Base-by-base conservation (phyloP, 1,284 basidiomycete species). In the Irpex sp. region DNA sequence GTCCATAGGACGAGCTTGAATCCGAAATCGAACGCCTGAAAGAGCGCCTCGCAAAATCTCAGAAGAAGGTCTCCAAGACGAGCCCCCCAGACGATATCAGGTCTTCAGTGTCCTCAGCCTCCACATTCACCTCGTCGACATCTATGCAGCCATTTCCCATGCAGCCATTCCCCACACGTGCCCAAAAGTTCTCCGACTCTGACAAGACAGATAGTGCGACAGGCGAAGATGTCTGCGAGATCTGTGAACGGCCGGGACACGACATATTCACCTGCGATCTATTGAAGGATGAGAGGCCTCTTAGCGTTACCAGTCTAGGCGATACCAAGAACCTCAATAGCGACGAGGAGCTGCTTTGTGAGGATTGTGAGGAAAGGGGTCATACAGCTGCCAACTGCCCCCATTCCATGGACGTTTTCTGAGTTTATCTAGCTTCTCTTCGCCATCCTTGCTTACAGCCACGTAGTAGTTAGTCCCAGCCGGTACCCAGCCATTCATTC, bases 241-340 rank as follows among this genome's bases (percentile, higher is more conserved):
- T 94, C 49, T 95, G 93, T 75, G 91, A 93, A 74, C 80, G 83
- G 66, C 85, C 85, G 0, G 92, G 90, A 2, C 93, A 94, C 71
- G 92, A 94, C 69, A 90, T 93, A 62, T 92, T 92, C 74, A 87
- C 82, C 49, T 94, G 92, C 70, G 85, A 87, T 67, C 79, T 92
- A 53, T 76, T 86, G 19, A 81, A 81, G 64, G 82, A 78, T 55
- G 79, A 78, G 33, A 62, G 63, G 21, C 60, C 63, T 64, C 54
- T 50, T 9, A 59, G 56, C 53, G 39, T 13, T 66, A 2, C 63
- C 61, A 49, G 66, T 66, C 35, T 64, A 61, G 19, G 63, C 66
- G 46, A 63, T 68, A 6, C 56, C 31, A 26, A 58, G 19, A 53
- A 17, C 49, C 50, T 31, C 7, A 61, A 31, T 15, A 57, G 37